These are phyloP conservation scores for Peronospora destructor DNA, from an alignment of 352 stramenopile genomes.

Conservation along the genomic window DNA sequence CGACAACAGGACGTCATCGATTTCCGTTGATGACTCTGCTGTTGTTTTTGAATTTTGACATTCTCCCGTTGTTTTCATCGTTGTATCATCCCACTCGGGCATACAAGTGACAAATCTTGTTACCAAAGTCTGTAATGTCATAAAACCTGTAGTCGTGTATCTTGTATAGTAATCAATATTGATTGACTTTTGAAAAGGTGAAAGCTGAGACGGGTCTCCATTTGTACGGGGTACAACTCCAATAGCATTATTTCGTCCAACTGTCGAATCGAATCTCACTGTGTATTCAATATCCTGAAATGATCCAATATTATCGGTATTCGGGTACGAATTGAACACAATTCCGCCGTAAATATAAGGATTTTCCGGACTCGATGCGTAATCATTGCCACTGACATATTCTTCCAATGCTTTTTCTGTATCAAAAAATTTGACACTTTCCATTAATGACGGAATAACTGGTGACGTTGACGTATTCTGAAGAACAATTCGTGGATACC, in stretches of 20 bases:
- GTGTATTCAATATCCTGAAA: slow-evolving; percentile 44
- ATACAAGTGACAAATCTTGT: slow-evolving; percentile 23
- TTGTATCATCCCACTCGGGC: slow-evolving; percentile 17
- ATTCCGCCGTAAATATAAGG: slow-evolving; percentile 59
- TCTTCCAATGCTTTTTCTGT: slow-evolving; percentile 36
- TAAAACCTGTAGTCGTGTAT: slow-evolving; percentile 22
- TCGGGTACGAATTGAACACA: slow-evolving; percentile 47
- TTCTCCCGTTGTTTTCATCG: slow-evolving; percentile 12
- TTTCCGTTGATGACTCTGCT: slow-evolving; percentile 17
- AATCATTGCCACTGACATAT: slow-evolving; percentile 44
- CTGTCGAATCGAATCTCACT: slow-evolving; percentile 42
- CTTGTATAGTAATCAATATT: slow-evolving; percentile 13
- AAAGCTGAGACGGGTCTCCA: slow-evolving; percentile 7
- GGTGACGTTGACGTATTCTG: slow-evolving; percentile 20
- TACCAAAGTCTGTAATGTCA: slow-evolving; percentile 23
- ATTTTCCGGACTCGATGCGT: slow-evolving; percentile 39
- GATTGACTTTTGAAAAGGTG: slow-evolving; percentile 21
- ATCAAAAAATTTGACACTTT: slow-evolving; percentile 60
- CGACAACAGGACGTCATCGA: slow-evolving; percentile 32
- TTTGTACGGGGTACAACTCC: slow-evolving; percentile 5
- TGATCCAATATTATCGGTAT: slow-evolving; percentile 23
- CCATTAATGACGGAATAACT: slow-evolving; percentile 41
- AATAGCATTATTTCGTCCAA: slow-evolving; percentile 7
- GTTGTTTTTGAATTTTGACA: slow-evolving; percentile 19
- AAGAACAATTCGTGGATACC: slow-evolving; percentile 38